phyloP scores from a whole-genome alignment of 441 rosid species.

The Adansonia gregorii region DNA sequence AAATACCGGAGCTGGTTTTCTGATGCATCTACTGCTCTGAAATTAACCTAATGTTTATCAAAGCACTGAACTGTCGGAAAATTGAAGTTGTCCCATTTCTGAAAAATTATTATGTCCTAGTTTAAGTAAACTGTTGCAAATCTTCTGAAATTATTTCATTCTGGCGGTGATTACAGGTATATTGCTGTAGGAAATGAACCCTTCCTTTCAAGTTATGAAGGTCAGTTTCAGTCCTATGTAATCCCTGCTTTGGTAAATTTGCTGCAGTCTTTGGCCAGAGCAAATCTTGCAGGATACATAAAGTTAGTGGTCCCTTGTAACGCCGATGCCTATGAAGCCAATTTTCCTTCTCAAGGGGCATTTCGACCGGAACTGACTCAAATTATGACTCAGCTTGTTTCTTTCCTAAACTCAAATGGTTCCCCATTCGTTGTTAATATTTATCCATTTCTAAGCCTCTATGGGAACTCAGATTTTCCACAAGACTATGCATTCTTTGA shows the following conservation, averaged over 20 bases:
- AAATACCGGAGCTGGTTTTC: background rate
- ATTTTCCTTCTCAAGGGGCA: constrained; percentile 85
- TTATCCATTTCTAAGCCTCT: constrained; percentile 94
- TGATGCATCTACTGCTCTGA: background rate
- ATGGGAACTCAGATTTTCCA: constrained; percentile 86
- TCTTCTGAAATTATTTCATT: constrained; percentile 21
- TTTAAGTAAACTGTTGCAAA: background rate
- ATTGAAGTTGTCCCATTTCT: background rate
- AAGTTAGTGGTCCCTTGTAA: constrained; percentile 93
- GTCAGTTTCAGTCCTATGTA: constrained; percentile 73
- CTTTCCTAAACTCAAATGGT: constrained; percentile 82
- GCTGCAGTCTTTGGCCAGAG: constrained; percentile 77
- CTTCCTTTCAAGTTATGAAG: constrained; percentile 67
- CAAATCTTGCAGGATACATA: constrained; percentile 78
- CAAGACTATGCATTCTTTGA: constrained; percentile 91
- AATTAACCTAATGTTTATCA: background rate
- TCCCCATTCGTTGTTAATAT: constrained; percentile 91
- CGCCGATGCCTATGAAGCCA: constrained; percentile 87
- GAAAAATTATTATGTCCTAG: background rate
- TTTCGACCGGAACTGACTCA: constrained; percentile 83
- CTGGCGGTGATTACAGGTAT: constrained; percentile 51
- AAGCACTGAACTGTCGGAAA: background rate
- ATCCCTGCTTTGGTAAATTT: constrained; percentile 79
- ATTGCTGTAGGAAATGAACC: constrained; percentile 96
- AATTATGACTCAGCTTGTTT: constrained; percentile 78